phyloP scores from a whole-genome alignment of 352 stramenopile genomes.

The Pythium monospermum region DNA sequence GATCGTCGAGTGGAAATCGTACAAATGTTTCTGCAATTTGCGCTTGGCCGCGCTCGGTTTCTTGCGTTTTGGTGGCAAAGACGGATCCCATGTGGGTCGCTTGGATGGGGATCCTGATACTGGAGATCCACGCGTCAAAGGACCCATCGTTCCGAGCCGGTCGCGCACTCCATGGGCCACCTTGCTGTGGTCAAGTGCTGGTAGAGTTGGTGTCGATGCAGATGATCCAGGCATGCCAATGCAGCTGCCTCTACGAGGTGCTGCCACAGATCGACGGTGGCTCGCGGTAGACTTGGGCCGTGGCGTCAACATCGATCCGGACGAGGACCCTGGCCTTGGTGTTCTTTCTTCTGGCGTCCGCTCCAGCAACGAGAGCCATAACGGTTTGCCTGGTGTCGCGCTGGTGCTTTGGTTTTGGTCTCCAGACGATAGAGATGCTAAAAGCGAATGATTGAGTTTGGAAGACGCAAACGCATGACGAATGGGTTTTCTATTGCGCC shows the following conservation, averaged over 20 bases:
- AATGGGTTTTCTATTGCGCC: slow-evolving; percentile 32
- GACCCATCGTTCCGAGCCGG: too few species aligned
- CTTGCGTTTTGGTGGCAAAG: not conserved
- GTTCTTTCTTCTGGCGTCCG: not conserved
- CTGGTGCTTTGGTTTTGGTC: too few species aligned
- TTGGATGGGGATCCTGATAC: too few species aligned
- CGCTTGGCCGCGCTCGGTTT: slow-evolving; percentile 26
- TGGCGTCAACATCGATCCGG: not conserved
- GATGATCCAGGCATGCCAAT: too few species aligned
- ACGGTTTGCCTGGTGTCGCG: slow-evolving; percentile 22
- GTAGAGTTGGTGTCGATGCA: too few species aligned
- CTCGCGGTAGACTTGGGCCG: not conserved
- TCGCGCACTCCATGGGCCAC: too few species aligned
- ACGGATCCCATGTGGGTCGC: too few species aligned
- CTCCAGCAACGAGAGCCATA: slow-evolving; percentile 23
- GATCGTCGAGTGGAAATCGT: slow-evolving; percentile 53
- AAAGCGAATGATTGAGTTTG: slow-evolving; percentile 44
- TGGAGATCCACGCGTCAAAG: too few species aligned
- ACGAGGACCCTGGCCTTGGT: not conserved
- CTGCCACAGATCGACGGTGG: slow-evolving; percentile 2
- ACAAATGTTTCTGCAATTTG: slow-evolving; percentile 41
- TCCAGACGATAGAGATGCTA: too few species aligned
- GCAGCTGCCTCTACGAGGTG: too few species aligned
- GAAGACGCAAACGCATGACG: slow-evolving; percentile 37
- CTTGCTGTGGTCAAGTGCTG: not conserved